phyloP scores from a whole-genome alignment of 2,329 filamentous ascomycete species.

The Paracorniculantispora psalliotae region DNA sequence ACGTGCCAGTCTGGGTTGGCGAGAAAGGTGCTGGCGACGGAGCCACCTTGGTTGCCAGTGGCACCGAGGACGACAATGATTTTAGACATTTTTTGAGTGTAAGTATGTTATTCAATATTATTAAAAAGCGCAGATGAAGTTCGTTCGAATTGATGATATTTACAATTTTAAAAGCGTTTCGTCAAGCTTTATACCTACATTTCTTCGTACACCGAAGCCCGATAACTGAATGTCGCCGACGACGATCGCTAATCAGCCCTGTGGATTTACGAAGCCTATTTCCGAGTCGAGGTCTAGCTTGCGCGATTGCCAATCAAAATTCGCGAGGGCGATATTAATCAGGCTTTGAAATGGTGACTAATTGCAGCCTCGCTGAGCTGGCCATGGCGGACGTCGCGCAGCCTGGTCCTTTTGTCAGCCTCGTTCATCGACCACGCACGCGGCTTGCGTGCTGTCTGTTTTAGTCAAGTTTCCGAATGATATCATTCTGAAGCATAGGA shows the following conservation, averaged over 20 bases:
- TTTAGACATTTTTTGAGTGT: neutral
- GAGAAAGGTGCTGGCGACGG: slow-evolving; percentile 33
- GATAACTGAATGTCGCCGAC: neutral
- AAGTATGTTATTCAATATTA: too few species aligned
- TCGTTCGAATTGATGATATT: neutral
- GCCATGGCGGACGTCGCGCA: neutral
- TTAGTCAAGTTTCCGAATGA: neutral
- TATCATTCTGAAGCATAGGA: too few species aligned
- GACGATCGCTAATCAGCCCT: neutral
- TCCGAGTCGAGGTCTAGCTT: neutral
- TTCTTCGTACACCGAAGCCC: neutral
- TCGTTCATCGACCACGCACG: neutral
- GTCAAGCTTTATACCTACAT: neutral
- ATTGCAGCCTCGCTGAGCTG: neutral
- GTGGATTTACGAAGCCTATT: neutral
- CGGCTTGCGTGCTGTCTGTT: neutral
- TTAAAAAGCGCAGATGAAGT: too few species aligned
- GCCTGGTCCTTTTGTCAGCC: neutral
- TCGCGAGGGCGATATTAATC: neutral
- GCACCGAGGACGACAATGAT: slow-evolving; percentile 28
- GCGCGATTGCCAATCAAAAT: neutral
- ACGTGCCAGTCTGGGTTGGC: slow-evolving; percentile 27
- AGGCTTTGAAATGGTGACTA: neutral
- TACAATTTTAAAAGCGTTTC: neutral
- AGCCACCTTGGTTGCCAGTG: slow-evolving; percentile 35